phyloP scores from a whole-genome alignment of 305 asterid species.

The Stenogyne calaminthoides region DNA sequence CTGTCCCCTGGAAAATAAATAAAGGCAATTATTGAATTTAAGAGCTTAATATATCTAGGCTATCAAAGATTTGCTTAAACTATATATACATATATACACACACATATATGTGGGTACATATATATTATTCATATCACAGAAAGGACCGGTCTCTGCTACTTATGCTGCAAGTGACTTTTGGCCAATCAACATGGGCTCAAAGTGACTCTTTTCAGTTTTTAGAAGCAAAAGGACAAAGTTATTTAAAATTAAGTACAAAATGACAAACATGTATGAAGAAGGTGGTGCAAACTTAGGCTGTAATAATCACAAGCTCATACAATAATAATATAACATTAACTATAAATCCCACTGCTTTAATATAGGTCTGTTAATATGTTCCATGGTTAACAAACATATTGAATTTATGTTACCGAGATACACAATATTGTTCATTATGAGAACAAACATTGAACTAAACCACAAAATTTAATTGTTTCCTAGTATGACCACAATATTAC shows the following conservation, averaged over 20 bases:
- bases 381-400: background rate
- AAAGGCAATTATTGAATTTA: conserved; percentile 27
- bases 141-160: background rate
- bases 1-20: conserved; percentile 72
- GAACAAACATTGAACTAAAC: conserved; percentile 4
- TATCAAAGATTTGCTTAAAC: background rate
- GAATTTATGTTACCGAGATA: conserved; percentile 11
- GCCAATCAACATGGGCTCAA: background rate
- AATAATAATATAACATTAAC: background rate
- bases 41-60: conserved; percentile 15
- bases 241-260: background rate
- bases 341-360: background rate
- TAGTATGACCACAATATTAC: background rate
- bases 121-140: background rate
- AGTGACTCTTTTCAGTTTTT: conserved; percentile 12
- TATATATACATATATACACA: background rate
- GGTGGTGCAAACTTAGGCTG: conserved; percentile 1
- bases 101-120: background rate
- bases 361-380: background rate
- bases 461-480: background rate
- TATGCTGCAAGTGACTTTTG: background rate
- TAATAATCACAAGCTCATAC: background rate
- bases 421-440: conserved; percentile 6
- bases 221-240: background rate
- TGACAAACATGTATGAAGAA: background rate